Base-by-base conservation (phyloP, 768 basidiomycete species). In the Suillus plorans region DNA sequence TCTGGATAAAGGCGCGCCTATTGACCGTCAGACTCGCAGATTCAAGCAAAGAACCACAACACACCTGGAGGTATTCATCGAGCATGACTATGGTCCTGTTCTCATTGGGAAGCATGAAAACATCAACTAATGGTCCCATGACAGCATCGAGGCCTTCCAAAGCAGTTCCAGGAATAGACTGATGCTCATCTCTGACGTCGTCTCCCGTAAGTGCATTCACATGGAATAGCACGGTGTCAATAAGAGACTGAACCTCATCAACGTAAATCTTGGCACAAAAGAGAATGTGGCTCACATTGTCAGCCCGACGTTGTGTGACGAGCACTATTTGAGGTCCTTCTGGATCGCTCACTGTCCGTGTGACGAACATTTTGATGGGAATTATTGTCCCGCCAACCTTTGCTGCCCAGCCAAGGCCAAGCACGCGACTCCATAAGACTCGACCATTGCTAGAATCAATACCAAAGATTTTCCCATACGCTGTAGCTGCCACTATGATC, bases 361-460 rank as follows among this genome's bases (percentile, higher is more conserved):
- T 75, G 20, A 83, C 79, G 71, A 86, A 92, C 34, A 92, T 72
- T 75, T 86, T 91, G 44, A 84, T 76, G 6, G 91, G 89, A 5
- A 82, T 63, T 22, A 91, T 74, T 31, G 70, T 76, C 18, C 83
- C 89, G 20, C 88, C 90, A 28, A 86, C 77, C 44, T 79, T 75
- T 7, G 78, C 81, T 0, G 86, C 87, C 84, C 86, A 89, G 2
- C 90, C 91, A 36, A 90, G 79, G 0, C 92, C 91, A 2, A 97
- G 80, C 2, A 92, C 79, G 12, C 87, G 85, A 67, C 85, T 89
- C 95, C 95, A 98, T 2, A 97, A 71, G 37, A 94, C 81, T 2
- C 83, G 79, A 0, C 95, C 95, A 52, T 81, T 90, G 12, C 86
- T 84, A 1, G 92, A 90, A 69, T 97, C 94, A 50, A 98, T 76